These are phyloP conservation scores for Marchantia paleacea DNA, from an alignment of 225 moss, liverwort and hornwort genomes.

Conservation along the genomic window DNA sequence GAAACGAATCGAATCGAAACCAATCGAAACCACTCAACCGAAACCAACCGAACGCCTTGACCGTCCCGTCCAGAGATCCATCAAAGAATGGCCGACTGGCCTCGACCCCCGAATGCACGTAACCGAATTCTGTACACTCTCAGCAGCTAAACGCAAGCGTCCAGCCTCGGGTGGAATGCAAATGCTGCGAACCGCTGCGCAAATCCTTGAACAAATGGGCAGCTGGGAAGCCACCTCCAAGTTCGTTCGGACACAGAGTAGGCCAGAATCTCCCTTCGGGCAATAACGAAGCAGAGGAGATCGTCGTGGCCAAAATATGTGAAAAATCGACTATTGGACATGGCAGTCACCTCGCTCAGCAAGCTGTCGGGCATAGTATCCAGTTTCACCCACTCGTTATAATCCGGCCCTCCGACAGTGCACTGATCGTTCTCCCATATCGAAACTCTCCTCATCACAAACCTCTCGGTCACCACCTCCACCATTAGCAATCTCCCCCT, in stretches of 20 bases:
- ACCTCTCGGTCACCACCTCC: slow-evolving; percentile 48
- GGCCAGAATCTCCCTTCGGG: slow-evolving; percentile 38
- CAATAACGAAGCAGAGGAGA: slow-evolving; percentile 46
- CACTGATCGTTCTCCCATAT: slow-evolving; percentile 35
- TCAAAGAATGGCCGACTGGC: neutral
- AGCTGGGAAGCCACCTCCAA: slow-evolving; percentile 44
- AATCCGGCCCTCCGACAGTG: neutral
- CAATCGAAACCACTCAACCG: neutral
- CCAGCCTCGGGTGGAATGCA: slow-evolving; percentile 40
- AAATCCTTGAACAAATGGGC: slow-evolving; percentile 45
- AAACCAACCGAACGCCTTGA: neutral
- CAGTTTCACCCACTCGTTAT: slow-evolving; percentile 28
- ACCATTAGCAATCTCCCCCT: slow-evolving; percentile 41
- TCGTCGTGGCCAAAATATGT: slow-evolving; percentile 46
- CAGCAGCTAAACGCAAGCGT: slow-evolving; percentile 23
- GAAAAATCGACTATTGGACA: slow-evolving; percentile 47
- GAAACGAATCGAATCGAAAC: neutral
- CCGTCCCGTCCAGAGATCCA: neutral
- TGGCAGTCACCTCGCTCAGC: slow-evolving; percentile 37
- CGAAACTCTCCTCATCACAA: slow-evolving; percentile 38
- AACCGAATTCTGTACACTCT: slow-evolving; percentile 8
- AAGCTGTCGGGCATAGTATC: slow-evolving; percentile 41
- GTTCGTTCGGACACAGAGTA: slow-evolving; percentile 30
- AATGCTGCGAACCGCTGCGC: slow-evolving; percentile 51
- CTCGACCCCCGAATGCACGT: neutral